Evolutionary conservation across 1,284 basidiomycete genomes (phyloP).

Genomic region (Cryptococcus wingfieldii): DNA sequence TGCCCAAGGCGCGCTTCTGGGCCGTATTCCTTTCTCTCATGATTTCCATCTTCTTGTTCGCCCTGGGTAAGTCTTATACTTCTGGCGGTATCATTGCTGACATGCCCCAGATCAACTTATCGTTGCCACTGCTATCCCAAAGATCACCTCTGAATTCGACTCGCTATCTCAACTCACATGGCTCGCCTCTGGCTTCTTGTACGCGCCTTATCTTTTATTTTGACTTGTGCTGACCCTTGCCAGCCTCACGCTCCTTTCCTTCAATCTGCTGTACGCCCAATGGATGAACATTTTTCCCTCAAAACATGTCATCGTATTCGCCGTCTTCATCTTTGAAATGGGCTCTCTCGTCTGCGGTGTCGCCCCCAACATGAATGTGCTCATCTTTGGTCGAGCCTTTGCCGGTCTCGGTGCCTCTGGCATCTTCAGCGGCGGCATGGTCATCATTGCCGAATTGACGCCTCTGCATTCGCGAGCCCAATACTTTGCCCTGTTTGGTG

Average conservation of each 20-base stretch:
- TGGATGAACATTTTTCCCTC: slow-evolving; percentile 47
- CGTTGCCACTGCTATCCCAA: slow-evolving; percentile 48
- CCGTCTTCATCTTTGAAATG: slow-evolving; percentile 53
- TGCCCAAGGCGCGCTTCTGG: slow-evolving; percentile 32
- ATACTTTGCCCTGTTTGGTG: slow-evolving; percentile 37
- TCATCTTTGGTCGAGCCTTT: slow-evolving; percentile 54
- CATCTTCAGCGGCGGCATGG: slow-evolving; percentile 49
- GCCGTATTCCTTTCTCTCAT: slow-evolving; percentile 35
- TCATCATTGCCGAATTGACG: slow-evolving; percentile 45
- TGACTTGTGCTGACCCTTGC: slow-evolving; percentile 4
- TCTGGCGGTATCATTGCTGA: not conserved
- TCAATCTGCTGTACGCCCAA: slow-evolving; percentile 50
- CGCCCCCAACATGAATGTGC: slow-evolving; percentile 50
- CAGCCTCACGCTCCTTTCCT: slow-evolving; percentile 46
- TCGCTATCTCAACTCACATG: slow-evolving; percentile 51
- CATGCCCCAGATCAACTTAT: slow-evolving; percentile 47
- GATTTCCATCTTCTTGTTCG: slow-evolving; percentile 44
- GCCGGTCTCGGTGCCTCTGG: slow-evolving; percentile 54
- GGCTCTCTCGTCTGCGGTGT: slow-evolving; percentile 56
- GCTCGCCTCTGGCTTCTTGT: slow-evolving; percentile 45
- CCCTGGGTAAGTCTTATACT: slow-evolving; percentile 25
- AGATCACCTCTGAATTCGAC: slow-evolving; percentile 48
- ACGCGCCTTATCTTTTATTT: slow-evolving; percentile 5
- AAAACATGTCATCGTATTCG: slow-evolving; percentile 49
- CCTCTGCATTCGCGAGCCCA: slow-evolving; percentile 38